Evolutionary conservation across 495 filamentous ascomycete species (phyloP).

Genomic region (Penicillium psychrofluorescens): DNA sequence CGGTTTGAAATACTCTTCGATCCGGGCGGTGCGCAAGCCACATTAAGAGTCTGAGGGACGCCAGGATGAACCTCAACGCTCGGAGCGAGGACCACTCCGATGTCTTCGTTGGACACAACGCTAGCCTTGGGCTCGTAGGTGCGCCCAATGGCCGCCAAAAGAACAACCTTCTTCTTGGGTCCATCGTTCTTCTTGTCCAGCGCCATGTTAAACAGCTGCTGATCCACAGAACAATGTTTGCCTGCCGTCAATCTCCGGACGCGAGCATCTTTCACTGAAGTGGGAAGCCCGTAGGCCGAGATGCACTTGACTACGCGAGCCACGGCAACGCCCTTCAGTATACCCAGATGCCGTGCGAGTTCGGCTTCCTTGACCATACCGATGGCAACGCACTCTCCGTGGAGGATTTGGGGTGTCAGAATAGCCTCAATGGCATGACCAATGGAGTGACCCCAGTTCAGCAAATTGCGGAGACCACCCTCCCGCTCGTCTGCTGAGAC

Average conservation of each 20-base stretch:
- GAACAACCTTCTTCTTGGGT: constrained; percentile 91
- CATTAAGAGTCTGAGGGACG: constrained; percentile 52
- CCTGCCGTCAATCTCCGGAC: constrained; percentile 78
- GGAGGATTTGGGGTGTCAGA: constrained; percentile 87
- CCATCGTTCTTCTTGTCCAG: constrained; percentile 99
- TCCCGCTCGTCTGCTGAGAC: constrained; percentile 92
- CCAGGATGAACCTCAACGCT: constrained; percentile 66
- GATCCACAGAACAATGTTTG: constrained; percentile 87
- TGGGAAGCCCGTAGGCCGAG: constrained; percentile 86
- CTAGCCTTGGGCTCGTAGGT: constrained; percentile 82
- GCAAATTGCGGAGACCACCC: constrained; percentile 85
- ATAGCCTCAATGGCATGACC: constrained; percentile 96
- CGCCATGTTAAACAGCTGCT: constrained; percentile 83
- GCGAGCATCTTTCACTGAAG: constrained; percentile 75
- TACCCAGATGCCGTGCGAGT: constrained; percentile 79
- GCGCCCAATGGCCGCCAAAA: constrained; percentile 83
- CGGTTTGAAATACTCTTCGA: constrained; percentile 98
- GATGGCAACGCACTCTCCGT: constrained; percentile 92
- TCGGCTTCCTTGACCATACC: constrained; percentile 98
- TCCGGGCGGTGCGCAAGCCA: constrained; percentile 80
- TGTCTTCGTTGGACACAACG: constrained; percentile 78
- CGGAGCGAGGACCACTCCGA: constrained; percentile 77
- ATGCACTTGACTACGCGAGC: constrained; percentile 87
- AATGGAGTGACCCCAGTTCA: constrained; percentile 98
- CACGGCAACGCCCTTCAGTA: constrained; percentile 81